Evolutionary conservation across 352 stramenopile genomes (phyloP).

Genomic region (Thalassiosira exigua): DNA sequence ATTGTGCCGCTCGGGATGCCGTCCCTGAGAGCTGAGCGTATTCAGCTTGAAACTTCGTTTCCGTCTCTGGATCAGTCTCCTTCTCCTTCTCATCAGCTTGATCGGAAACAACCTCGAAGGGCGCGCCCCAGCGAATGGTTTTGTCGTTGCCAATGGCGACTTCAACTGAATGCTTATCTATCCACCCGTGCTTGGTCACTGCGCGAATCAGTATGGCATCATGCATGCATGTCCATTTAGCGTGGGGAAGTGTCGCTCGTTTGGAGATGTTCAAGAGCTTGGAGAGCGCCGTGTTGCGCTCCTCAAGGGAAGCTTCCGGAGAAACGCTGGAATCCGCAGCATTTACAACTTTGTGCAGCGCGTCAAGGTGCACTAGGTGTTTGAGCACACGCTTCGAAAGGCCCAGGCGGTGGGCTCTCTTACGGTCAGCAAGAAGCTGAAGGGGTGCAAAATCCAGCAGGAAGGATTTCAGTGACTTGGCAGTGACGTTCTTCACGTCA

Average conservation of each 20-base stretch:
- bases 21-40: conserved; percentile 21
- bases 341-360: conserved; percentile 46
- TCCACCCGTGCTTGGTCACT: conserved; percentile 81
- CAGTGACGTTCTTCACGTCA: conserved; percentile 45
- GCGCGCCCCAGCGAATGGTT: conserved; percentile 73
- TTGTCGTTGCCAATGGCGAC: conserved; percentile 70
- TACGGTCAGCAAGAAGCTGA: conserved; percentile 76
- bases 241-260: conserved; percentile 64
- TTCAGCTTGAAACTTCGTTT: conserved; percentile 39
- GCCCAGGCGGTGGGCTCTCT: conserved; percentile 50
- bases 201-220: conserved; percentile 79
- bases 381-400: conserved; percentile 55
- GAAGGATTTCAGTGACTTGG: conserved; percentile 66
- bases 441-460: conserved; percentile 71
- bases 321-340: conserved; percentile 35
- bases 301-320: conserved; percentile 34
- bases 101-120: conserved; percentile 56
- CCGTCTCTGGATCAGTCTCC: conserved; percentile 16
- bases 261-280: conserved; percentile 60
- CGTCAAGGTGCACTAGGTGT: conserved; percentile 24
- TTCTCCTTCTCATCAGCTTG: conserved; percentile 18
- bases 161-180: conserved; percentile 61
- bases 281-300: conserved; percentile 39
- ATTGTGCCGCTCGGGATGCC: conserved; percentile 40
- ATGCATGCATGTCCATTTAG: conserved; percentile 73